Conservation (phyloP, 1,284 basidiomycete genomes). For the Hypsizygus ulmarius region DNA sequence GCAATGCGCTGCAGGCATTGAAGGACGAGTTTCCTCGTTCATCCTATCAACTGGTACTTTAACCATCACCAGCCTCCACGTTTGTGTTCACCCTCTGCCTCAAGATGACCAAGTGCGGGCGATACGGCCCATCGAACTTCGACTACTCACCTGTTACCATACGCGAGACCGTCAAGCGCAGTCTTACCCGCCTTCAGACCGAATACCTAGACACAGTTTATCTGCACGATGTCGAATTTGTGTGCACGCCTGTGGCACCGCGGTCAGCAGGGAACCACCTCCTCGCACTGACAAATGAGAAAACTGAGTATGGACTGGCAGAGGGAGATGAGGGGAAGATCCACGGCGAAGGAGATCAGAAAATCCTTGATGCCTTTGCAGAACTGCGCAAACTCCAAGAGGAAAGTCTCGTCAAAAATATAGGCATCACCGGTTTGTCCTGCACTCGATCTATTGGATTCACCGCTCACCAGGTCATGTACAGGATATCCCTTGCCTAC, state of each 20-base stretch:
- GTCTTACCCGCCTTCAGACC: constrained; percentile 75
- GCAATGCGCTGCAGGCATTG: constrained; percentile 67
- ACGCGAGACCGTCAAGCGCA: constrained; percentile 67
- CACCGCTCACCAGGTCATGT: not conserved
- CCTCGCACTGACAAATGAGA: constrained; percentile 51
- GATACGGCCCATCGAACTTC: constrained; percentile 76
- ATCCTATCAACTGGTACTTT: constrained; percentile 69
- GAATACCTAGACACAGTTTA: constrained; percentile 85
- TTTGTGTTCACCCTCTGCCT: constrained; percentile 2
- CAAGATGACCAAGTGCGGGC: constrained; percentile 92
- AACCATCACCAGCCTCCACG: not conserved
- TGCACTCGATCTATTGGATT: constrained; percentile 1
- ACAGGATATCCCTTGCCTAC: constrained; percentile 88
- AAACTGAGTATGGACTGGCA: constrained; percentile 58
- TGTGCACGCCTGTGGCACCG: constrained; percentile 58
- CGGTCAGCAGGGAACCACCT: constrained; percentile 53
- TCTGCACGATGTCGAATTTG: constrained; percentile 92
- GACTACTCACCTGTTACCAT: constrained; percentile 79
- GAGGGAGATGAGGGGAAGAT: constrained; percentile 57
- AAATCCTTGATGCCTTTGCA: constrained; percentile 70
- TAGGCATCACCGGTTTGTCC: constrained; percentile 81
- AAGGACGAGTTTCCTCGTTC: constrained; percentile 73
- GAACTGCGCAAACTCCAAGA: constrained; percentile 76
- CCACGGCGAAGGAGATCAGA: constrained; percentile 78
- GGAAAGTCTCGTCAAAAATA: constrained; percentile 73